These are phyloP conservation scores for Neonectria faginata DNA, from an alignment of 2,329 filamentous ascomycete species.

Conservation along the genomic window DNA sequence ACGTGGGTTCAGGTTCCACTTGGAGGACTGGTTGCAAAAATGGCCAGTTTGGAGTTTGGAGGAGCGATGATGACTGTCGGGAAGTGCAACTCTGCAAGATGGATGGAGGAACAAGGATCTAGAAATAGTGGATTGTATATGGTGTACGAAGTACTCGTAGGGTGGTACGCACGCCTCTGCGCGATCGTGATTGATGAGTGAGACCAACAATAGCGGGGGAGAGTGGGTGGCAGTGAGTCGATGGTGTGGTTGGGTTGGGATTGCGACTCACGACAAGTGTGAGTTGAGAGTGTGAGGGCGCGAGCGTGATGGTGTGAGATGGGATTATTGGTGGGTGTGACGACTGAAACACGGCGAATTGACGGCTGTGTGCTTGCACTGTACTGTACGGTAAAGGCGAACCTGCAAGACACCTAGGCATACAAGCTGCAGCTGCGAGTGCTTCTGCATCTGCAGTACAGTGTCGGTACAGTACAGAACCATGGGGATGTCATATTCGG, in stretches of 20 bases:
- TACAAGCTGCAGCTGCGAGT: neutral
- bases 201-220: neutral
- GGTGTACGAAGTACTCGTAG: neutral
- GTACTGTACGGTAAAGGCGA: neutral
- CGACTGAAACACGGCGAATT: slow-evolving; percentile 4
- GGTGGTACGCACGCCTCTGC: neutral
- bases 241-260: slow-evolving; percentile 18
- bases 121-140: neutral
- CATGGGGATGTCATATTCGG: no score
- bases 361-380: neutral
- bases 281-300: neutral
- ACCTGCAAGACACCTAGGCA: neutral
- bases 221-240: slow-evolving; percentile 6
- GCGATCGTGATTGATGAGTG: slow-evolving; percentile 3
- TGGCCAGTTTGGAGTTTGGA: neutral
- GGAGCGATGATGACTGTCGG: neutral
- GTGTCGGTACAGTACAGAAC: neutral
- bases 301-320: neutral
- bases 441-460: neutral
- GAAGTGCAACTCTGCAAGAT: slow-evolving; percentile 6
- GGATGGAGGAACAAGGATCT: slow-evolving; percentile 4
- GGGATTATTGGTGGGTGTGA: neutral
- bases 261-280: slow-evolving; percentile 10
- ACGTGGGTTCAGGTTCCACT: neutral
- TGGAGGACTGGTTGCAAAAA: neutral